Evolutionary conservation across 1,284 basidiomycete species (phyloP), one percentile per base, ranked within the genome.

Genomic region (Leucoagaricus sp.): DNA sequence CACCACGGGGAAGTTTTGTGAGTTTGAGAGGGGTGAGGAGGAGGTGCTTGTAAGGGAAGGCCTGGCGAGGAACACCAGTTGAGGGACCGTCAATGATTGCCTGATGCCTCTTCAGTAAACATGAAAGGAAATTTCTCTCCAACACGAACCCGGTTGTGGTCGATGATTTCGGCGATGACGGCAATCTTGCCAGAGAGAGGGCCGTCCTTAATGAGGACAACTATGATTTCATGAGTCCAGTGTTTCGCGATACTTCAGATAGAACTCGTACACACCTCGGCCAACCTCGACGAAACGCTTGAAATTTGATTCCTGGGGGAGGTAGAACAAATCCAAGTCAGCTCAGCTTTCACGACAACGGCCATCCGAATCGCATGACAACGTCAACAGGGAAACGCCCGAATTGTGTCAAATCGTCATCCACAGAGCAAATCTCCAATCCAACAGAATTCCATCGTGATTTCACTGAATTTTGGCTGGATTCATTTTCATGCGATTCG

Each of bases 261-360:
- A 15, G 23, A 5, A 51, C 12, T 12, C 49, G 46, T 13, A 75
- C 83, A 55, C 64, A 90, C 87, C 85, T 69, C 96, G 93, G 75
- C 96, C 96, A 72, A 98, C 94, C 86, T 98, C 93, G 74, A 98
- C 96, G 80, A 96, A 98, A 64, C 94, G 93, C 80, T 91, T 90
- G 85, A 98, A 98, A 75, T 87, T 94, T 69, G 92, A 93, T 69
- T 89, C 79, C 76, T 82, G 58, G 6, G 57, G 3, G 47, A 51
- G 12, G n/a, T n/a, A 45, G 34, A 45, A 57, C 38, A 53, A 9
- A 12, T 7, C n/a, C n/a, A 47, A n/a, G 46, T 60, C 44, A 50
- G 46, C 44, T 55, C 52, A 38, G 17, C 2, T 8, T 4, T 36
- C 44, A 17, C 17, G 19, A 21, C 23, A 7, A 19, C 3, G 51